phyloP scores from a whole-genome alignment of 2,329 filamentous ascomycete genomes.

The Fusarium sp. region DNA sequence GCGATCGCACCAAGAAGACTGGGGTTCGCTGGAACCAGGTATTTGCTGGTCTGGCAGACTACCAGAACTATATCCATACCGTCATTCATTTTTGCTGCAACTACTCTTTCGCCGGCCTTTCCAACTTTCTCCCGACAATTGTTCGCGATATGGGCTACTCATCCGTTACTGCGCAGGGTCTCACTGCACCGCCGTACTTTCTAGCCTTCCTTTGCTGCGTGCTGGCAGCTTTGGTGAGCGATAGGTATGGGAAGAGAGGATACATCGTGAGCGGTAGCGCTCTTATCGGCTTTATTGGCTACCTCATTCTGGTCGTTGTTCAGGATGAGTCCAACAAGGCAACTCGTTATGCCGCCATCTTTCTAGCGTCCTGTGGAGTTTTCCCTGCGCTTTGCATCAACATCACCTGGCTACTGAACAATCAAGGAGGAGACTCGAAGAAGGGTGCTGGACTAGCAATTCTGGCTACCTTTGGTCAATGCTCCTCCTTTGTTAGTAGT shows the following conservation, averaged over 20 bases:
- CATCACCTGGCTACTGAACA: constrained; percentile 29
- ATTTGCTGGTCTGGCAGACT: constrained; percentile 12
- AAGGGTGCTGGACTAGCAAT: constrained; percentile 6
- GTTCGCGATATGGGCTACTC: constrained; percentile 14
- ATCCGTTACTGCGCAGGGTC: constrained; percentile 12
- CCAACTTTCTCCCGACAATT: constrained; percentile 31
- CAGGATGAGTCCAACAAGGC: constrained; percentile 9
- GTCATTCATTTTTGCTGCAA: constrained; percentile 33
- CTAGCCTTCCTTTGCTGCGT: constrained; percentile 18
- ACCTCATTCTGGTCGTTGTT: constrained; percentile 3
- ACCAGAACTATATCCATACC: constrained; percentile 23
- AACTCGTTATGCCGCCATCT: constrained; percentile 11
- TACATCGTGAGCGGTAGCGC: background rate
- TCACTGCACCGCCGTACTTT: constrained; percentile 17
- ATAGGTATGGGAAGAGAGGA: constrained; percentile 6
- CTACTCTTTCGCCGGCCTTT: constrained; percentile 24
- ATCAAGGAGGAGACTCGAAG: constrained; percentile 27
- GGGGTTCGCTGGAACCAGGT: constrained; percentile 26
- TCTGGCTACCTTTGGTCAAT: constrained; percentile 17
- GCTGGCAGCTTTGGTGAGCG: constrained; percentile 3
- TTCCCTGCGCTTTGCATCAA: constrained; percentile 24
- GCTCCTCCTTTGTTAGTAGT: constrained; percentile 15
- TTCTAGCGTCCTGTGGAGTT: background rate
- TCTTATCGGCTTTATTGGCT: constrained; percentile 7
- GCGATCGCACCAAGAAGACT: constrained; percentile 8